A percentile compares a stretch with the other conserved stretches of the same genome.
These are phyloP conservation scores for Stephania cephalantha DNA, from an alignment of 164 flowering plant genomes.

Conservation along the genomic window DNA sequence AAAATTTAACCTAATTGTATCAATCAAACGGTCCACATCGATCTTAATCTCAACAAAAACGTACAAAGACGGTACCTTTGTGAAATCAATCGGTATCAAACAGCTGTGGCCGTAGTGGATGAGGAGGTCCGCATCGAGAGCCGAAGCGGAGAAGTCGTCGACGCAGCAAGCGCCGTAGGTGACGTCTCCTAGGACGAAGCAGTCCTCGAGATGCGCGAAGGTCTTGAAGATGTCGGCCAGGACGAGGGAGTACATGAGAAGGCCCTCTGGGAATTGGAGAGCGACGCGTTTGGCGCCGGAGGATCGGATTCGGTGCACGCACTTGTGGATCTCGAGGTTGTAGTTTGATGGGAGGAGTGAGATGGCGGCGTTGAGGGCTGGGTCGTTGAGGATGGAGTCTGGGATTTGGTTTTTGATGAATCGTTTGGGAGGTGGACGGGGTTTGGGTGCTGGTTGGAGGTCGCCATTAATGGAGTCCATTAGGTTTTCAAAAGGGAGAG, in stretches of 20 bases:
- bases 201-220: slow-evolving; percentile 51
- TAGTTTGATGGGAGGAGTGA: slow-evolving; percentile 82
- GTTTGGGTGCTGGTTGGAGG: slow-evolving; percentile 16
- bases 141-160: slow-evolving; percentile 79
- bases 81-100: slow-evolving; percentile 65
- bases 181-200: slow-evolving; percentile 87
- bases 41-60: slow-evolving; percentile 85
- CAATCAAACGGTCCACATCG: slow-evolving; percentile 43
- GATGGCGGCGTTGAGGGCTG: slow-evolving; percentile 69
- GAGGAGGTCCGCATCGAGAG: slow-evolving; percentile 72
- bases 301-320: slow-evolving; percentile 66
- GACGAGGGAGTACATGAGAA: slow-evolving; percentile 79
- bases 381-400: slow-evolving; percentile 58
- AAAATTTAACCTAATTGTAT: slow-evolving; percentile 41
- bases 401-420: slow-evolving; percentile 82
- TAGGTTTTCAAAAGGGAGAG: background rate
- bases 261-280: slow-evolving; percentile 95
- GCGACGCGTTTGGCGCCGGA: slow-evolving; percentile 68
- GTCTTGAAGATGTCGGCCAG: slow-evolving; percentile 77
- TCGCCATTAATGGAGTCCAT: slow-evolving; percentile 7
- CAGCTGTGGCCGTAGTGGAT: slow-evolving; percentile 96
- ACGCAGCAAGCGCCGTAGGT: slow-evolving; percentile 98
- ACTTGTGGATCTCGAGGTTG: slow-evolving; percentile 89
- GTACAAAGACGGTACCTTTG: slow-evolving; percentile 71
- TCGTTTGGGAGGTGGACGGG: slow-evolving; percentile 50